Percentiles rank a stretch among this genome's conserved stretches.
These are phyloP conservation scores for Begonia loranthoides DNA, from an alignment of 306 rosid species.

Conservation along the genomic window DNA sequence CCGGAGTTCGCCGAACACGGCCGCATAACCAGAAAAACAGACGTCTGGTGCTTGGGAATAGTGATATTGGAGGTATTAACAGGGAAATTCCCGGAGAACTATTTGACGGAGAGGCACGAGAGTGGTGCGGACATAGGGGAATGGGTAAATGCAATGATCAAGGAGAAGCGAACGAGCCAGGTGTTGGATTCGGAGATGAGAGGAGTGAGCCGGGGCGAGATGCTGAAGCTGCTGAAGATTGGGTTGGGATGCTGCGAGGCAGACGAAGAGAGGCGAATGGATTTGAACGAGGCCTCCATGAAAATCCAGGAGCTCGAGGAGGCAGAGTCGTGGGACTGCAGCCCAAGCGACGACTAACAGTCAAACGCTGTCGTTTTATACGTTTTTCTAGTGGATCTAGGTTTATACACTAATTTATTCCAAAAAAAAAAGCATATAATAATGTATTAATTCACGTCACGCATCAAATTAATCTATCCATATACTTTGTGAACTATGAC, in stretches of 20 bases:
- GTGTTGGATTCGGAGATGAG: slow-evolving; percentile 73
- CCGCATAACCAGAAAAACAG: slow-evolving; percentile 73
- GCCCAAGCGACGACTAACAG: too few species aligned
- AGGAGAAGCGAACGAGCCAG: slow-evolving; percentile 47
- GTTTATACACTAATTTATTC: too few species aligned
- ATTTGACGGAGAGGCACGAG: slow-evolving; percentile 33
- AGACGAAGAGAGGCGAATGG: slow-evolving; percentile 66
- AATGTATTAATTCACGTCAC: too few species aligned
- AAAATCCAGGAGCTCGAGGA: slow-evolving; percentile 48
- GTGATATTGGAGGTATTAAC: slow-evolving; percentile 69
- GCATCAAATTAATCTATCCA: too few species aligned
- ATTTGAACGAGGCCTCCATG: slow-evolving; percentile 41
- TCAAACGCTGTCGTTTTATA: too few species aligned
- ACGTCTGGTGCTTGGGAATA: slow-evolving; percentile 76
- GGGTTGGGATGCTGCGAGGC: slow-evolving; percentile 88
- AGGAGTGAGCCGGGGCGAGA: slow-evolving; percentile 13
- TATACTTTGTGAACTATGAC: too few species aligned
- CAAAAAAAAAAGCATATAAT: too few species aligned
- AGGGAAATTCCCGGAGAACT: slow-evolving; percentile 82
- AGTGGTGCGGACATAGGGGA: slow-evolving; percentile 39
- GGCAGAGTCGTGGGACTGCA: slow-evolving; percentile 3
- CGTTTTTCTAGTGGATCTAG: too few species aligned
- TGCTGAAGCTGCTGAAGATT: slow-evolving; percentile 71
- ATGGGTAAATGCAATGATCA: slow-evolving; percentile 74
- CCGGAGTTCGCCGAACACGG: slow-evolving; percentile 69